Base-by-base conservation (phyloP, 495 filamentous ascomycete species). In the Penicillium cosmopolitanum region DNA sequence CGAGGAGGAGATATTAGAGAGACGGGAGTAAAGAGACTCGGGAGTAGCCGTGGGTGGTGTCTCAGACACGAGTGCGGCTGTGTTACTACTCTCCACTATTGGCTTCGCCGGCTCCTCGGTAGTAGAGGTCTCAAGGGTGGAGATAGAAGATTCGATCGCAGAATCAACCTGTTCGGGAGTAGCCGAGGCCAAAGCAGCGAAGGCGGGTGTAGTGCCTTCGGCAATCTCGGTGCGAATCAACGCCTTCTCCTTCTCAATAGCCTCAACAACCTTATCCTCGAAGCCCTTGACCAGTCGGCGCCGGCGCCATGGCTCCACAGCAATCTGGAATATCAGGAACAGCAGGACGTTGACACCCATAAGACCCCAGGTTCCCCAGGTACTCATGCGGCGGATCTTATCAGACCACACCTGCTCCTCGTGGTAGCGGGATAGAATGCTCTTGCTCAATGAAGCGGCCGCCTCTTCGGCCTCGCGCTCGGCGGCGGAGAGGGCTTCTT, bases 371-470 rank as follows among this genome's bases (percentile, higher is more conserved):
- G 95, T 98, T 21, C 95, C 93, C 95, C 95, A 98, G 5, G 95
- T 98, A 64, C 87, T 91, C 84, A 97, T 96, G 58, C 95, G 80
- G 43, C 95, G 83, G 69, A 98, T 98, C 69, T 96, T 95, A 68
- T 98, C 95, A 65, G 89, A 94, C 95, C 95, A 98, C 48, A 98
- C 96, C 80, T 98, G 95, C 75, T 98, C 95, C 74, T 98, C 95
- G 75, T 98, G 95, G 76, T 98, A 98, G 28, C 95, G 86, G 31
- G 87, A 87, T 34, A 97, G 78, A 57, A 98, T 97, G 36, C 84
- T 85, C 40, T 87, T 84, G 68, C 87, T 91, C 50, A 98, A 77
- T 66, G 85, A 83, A 8, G 85, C 81, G 25, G 86, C 82, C 2
- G 92, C 85, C 48, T 91, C 87, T 74, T 95, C 89, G 12, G 93